Evolutionary conservation across 1,284 basidiomycete genomes (phyloP).

Genomic region (Vanrija pseudolonga): DNA sequence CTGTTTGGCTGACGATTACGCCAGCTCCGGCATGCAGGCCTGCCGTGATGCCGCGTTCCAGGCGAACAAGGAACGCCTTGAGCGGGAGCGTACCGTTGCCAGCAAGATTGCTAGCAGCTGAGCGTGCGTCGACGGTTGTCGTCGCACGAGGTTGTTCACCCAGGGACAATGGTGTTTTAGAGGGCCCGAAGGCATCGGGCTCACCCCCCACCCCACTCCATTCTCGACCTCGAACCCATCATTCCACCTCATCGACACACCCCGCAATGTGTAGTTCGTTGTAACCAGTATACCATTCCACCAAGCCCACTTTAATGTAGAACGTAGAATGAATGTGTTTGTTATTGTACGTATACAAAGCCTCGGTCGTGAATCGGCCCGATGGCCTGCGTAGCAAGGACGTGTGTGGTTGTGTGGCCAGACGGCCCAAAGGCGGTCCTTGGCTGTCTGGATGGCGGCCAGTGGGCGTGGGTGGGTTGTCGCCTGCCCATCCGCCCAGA

Average conservation of each 20-base stretch:
- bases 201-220: not conserved
- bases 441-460: no score
- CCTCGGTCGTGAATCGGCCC: no score
- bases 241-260: not conserved
- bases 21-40: slow-evolving; percentile 46
- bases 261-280: slow-evolving; percentile 15
- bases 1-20: slow-evolving; percentile 10
- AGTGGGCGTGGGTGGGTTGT: no score
- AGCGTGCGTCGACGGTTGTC: not conserved
- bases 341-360: not conserved
- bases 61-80: slow-evolving; percentile 51
- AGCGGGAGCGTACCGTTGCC: slow-evolving; percentile 48
- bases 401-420: no score
- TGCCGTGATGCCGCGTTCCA: slow-evolving; percentile 51
- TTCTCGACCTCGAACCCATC: not conserved
- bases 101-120: slow-evolving; percentile 41
- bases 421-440: no score
- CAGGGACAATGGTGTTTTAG: slow-evolving; percentile 14
- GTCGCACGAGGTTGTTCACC: not conserved
- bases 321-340: slow-evolving; percentile 17
- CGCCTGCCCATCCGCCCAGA: no score
- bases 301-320: slow-evolving; percentile 9
- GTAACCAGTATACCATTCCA: slow-evolving; percentile 12
- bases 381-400: no score
- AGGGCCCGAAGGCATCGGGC: slow-evolving; percentile 3